Evolutionary conservation across 1,284 basidiomycete species (phyloP).

Genomic region (Apiotrichum veenhuisii): DNA sequence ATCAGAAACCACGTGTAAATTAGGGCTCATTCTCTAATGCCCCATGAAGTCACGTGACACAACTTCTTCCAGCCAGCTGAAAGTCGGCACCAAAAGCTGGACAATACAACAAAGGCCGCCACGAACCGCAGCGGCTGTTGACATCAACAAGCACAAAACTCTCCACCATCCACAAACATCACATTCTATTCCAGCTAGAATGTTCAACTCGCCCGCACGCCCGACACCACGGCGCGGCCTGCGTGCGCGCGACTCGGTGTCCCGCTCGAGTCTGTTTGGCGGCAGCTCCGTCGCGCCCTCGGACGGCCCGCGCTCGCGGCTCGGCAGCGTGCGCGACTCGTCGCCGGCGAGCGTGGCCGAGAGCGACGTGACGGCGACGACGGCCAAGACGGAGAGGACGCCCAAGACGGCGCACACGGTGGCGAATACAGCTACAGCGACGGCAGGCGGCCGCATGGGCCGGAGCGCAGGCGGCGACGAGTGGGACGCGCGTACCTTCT

Average conservation of each 20-base stretch:
- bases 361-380: slow-evolving; percentile 18
- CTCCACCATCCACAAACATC: background rate
- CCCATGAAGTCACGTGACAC: too few species aligned
- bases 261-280: slow-evolving; percentile 24
- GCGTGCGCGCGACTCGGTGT: slow-evolving; percentile 19
- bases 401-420: slow-evolving; percentile 18
- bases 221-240: slow-evolving; percentile 30
- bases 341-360: slow-evolving; percentile 7
- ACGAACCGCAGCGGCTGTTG: too few species aligned
- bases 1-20: too few species aligned
- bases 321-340: slow-evolving; percentile 5
- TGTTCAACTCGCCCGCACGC: slow-evolving; percentile 44
- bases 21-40: too few species aligned
- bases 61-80: background rate
- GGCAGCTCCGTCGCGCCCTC: slow-evolving; percentile 9
- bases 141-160: background rate
- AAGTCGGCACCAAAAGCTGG: background rate
- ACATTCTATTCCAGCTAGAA: slow-evolving; percentile 9
- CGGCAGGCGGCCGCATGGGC: slow-evolving; percentile 2
- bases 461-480: slow-evolving; percentile 1
- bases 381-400: slow-evolving; percentile 10
- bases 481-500: slow-evolving; percentile 30
- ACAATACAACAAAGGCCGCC: background rate
- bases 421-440: slow-evolving; percentile 28
- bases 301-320: slow-evolving; percentile 7